phyloP scores from a whole-genome alignment of 192 early-diverging fungal genomes.

The Gigaspora rosea region DNA sequence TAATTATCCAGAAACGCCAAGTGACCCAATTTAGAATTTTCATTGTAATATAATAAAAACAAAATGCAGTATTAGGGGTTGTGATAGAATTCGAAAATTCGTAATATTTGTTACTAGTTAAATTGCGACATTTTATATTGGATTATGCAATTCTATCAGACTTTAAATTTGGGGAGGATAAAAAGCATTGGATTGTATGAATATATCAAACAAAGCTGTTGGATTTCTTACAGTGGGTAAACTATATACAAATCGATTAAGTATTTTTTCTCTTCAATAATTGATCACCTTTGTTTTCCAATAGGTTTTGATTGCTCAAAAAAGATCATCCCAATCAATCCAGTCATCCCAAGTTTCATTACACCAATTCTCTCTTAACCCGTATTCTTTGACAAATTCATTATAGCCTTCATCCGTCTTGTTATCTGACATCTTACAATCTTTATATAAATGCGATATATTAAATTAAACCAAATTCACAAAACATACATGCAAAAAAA shows the following conservation, averaged over 20 bases:
- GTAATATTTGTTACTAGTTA: no score
- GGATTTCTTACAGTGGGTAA: constrained; percentile 19
- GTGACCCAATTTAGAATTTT: no score
- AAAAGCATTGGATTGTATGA: constrained; percentile 6
- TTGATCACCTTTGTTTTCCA: constrained; percentile 9
- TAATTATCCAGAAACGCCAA: no score
- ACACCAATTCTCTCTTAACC: constrained; percentile 1
- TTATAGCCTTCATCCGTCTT: constrained; percentile 10
- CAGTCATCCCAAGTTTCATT: constrained; percentile 2
- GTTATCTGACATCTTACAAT: neutral
- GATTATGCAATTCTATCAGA: neutral
- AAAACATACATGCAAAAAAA: no score
- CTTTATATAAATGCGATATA: neutral
- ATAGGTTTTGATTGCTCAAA: no score
- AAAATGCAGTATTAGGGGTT: no score
- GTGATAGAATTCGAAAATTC: no score
- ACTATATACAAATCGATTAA: constrained; percentile 17
- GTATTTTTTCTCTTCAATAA: neutral
- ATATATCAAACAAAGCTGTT: constrained; percentile 7
- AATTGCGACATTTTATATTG: neutral
- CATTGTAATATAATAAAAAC: no score
- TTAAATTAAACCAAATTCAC: neutral
- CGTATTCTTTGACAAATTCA: constrained; percentile 20
- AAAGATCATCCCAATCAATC: no score
- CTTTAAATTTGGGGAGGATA: neutral